phyloP scores from a whole-genome alignment of 495 filamentous ascomycete genomes.

The Chaetomium fimeti region DNA sequence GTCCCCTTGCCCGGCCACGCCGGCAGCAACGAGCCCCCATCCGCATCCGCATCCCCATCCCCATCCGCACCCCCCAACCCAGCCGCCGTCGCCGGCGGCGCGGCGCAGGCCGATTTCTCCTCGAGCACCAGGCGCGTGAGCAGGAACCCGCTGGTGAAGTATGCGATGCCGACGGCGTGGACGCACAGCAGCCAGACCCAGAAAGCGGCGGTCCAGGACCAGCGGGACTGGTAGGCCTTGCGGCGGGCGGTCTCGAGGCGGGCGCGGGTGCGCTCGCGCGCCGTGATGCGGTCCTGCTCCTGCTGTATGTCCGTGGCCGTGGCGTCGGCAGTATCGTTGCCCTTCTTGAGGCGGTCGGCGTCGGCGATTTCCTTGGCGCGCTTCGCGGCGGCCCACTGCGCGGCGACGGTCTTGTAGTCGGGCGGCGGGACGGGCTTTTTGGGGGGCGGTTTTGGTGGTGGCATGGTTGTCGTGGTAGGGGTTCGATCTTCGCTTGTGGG shows the following conservation, averaged over 20 bases:
- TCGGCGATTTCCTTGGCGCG: conserved; percentile 41
- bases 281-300: conserved; percentile 22
- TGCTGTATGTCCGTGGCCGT: background rate
- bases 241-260: conserved; percentile 45
- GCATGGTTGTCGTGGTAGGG: conserved; percentile 23
- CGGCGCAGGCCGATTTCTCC: conserved; percentile 76
- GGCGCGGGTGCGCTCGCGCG: conserved; percentile 38
- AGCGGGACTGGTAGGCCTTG: conserved; percentile 42
- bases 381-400: conserved; percentile 50
- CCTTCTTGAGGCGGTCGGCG: background rate
- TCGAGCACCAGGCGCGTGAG: conserved; percentile 88
- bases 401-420: conserved; percentile 47
- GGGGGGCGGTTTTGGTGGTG: conserved; percentile 25
- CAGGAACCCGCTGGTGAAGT: conserved; percentile 96
- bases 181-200: conserved; percentile 61
- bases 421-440: conserved; percentile 29
- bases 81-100: conserved; percentile 61
- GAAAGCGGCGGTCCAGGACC: conserved; percentile 51
- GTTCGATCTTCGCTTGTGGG: no score
- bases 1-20: conserved; percentile 48
- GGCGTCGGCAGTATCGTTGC: background rate
- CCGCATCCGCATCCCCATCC: background rate
- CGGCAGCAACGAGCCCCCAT: conserved; percentile 39
- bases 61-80: background rate
- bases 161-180: conserved; percentile 77